Conservation (phyloP, 345 rosid species). For the Salix caprea region DNA sequence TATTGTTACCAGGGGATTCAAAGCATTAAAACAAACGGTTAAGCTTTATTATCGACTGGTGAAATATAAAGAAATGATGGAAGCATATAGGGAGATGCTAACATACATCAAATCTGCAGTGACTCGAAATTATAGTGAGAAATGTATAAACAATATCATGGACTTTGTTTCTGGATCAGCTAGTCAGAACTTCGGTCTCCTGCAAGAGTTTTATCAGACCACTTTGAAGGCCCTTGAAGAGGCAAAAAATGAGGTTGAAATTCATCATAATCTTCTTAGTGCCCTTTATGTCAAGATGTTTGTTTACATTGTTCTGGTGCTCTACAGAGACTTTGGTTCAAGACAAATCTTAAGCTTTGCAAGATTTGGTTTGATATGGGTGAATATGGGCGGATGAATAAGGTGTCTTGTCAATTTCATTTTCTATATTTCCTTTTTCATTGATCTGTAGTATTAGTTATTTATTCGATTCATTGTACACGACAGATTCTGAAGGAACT, state of each 20-base stretch:
- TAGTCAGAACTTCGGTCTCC: constrained; percentile 83
- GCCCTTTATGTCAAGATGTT: constrained; percentile 12
- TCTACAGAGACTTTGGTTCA: constrained; percentile 96
- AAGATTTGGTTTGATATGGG: constrained; percentile 98
- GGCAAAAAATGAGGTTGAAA: constrained; percentile 89
- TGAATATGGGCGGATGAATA: constrained; percentile 94
- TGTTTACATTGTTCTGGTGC: constrained; percentile 16
- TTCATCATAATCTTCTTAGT: neutral
- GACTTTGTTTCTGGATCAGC: constrained; percentile 99
- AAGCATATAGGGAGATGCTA: constrained; percentile 86
- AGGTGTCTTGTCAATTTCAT: constrained; percentile 42
- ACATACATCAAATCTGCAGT: constrained; percentile 97
- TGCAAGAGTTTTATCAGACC: constrained; percentile 91
- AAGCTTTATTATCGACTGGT: constrained; percentile 92
- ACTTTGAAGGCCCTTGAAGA: constrained; percentile 97
- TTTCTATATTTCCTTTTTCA: neutral
- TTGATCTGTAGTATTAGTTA: neutral
- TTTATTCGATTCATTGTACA: neutral
- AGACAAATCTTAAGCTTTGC: constrained; percentile 96
- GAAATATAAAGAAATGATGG: constrained; percentile 93
- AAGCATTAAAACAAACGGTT: constrained; percentile 94
- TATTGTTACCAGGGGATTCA: constrained; percentile 74
- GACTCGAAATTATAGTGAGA: constrained; percentile 93
- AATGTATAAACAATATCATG: constrained; percentile 97
- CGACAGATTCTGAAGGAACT: constrained; percentile 86